These are phyloP conservation scores for Aspergillus latus DNA, from an alignment of 2,329 filamentous ascomycete species.

Conservation along the genomic window DNA sequence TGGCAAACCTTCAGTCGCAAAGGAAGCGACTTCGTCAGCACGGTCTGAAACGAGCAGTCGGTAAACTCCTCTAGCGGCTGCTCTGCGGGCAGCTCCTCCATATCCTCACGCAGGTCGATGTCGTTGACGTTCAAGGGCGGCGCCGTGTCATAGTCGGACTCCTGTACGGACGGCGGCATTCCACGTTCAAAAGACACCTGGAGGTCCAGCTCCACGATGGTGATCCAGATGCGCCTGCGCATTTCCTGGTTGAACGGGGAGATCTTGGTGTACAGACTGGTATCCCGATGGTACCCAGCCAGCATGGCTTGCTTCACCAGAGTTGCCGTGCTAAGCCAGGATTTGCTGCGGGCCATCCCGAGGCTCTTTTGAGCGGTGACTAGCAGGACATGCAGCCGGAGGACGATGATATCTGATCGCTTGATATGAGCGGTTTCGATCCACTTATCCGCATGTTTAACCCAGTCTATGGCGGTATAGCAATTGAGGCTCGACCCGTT, in stretches of 20 bases:
- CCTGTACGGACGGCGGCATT: slow-evolving; percentile 50
- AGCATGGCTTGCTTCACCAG: slow-evolving; percentile 54
- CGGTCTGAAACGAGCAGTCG: slow-evolving; percentile 39
- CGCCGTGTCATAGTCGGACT: slow-evolving; percentile 49
- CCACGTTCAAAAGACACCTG: slow-evolving; percentile 57
- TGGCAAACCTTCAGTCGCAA: slow-evolving; percentile 34
- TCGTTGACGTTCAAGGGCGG: slow-evolving; percentile 54
- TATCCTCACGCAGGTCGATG: slow-evolving; percentile 46
- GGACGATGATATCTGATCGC: slow-evolving; percentile 50
- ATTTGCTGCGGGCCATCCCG: slow-evolving; percentile 55
- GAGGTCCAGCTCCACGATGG: slow-evolving; percentile 57
- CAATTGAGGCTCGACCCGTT: slow-evolving; percentile 29
- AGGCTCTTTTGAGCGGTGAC: slow-evolving; percentile 52
- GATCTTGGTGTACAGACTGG: slow-evolving; percentile 33
- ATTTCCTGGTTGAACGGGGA: slow-evolving; percentile 45
- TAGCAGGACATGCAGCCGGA: slow-evolving; percentile 54
- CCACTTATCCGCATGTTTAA: slow-evolving; percentile 85
- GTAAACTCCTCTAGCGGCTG: slow-evolving; percentile 35
- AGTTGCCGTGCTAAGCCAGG: slow-evolving; percentile 54
- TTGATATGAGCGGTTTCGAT: slow-evolving; percentile 73
- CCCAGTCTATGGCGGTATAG: slow-evolving; percentile 61
- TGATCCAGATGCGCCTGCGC: slow-evolving; percentile 58
- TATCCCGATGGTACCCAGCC: slow-evolving; percentile 52
- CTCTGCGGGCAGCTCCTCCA: slow-evolving; percentile 30
- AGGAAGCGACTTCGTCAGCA: slow-evolving; percentile 31